These are phyloP conservation scores for Lycium ferocissimum DNA, from an alignment of 257 asterid genomes.

Conservation along the genomic window DNA sequence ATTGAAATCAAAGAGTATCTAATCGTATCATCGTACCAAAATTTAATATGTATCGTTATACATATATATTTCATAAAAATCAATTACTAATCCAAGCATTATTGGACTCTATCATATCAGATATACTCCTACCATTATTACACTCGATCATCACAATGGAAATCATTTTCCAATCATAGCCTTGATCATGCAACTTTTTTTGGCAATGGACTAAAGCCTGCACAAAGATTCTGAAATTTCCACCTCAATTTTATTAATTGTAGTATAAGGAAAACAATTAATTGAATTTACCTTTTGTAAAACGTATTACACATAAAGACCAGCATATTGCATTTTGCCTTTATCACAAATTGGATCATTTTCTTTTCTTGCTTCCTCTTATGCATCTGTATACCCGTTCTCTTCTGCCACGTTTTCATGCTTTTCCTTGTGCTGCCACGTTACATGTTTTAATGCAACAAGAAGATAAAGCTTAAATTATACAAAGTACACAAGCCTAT, in stretches of 20 bases:
- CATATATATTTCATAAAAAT: too few relatives aligned
- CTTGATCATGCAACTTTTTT: too few relatives aligned
- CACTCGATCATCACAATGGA: background rate
- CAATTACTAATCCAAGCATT: too few relatives aligned
- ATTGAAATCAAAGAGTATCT: too few relatives aligned
- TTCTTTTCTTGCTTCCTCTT: background rate
- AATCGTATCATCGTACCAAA: too few relatives aligned
- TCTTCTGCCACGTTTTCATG: background rate
- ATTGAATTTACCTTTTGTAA: too few relatives aligned
- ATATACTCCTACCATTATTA: background rate
- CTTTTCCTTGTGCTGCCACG: background rate
- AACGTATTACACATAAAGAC: background rate
- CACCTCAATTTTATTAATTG: background rate
- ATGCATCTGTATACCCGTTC: background rate
- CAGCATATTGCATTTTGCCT: background rate
- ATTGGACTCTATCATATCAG: too few relatives aligned
- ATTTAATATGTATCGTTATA: too few relatives aligned
- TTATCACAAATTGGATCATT: background rate
- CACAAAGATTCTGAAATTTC: background rate
- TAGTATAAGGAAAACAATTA: too few relatives aligned
- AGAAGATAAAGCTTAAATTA: constrained; percentile 13
- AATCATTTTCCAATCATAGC: background rate
- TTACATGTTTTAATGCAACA: background rate
- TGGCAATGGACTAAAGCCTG: background rate
- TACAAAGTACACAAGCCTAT: background rate